A percentile compares a stretch with the other conserved stretches of the same genome.
phyloP scores from a whole-genome alignment of 495 filamentous ascomycete genomes.

The Aspergillus haitiensis region DNA sequence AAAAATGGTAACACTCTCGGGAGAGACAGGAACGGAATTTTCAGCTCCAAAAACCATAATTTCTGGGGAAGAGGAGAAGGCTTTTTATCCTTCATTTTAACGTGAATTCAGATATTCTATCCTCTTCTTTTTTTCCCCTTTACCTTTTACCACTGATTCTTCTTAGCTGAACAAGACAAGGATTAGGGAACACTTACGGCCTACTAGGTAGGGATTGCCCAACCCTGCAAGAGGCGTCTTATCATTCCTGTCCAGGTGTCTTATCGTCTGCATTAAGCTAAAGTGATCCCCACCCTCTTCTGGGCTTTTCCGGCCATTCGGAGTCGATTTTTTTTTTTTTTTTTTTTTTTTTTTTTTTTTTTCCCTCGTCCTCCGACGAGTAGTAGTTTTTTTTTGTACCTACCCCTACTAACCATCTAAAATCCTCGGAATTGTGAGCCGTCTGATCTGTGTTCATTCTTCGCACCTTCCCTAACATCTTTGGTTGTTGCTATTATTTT shows the following conservation, averaged over 20 bases:
- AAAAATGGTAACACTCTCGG: constrained; percentile 5
- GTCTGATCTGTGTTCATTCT: background rate
- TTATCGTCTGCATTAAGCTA: constrained; percentile 21
- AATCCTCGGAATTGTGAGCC: constrained; percentile 5
- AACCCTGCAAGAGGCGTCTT: constrained; percentile 2
- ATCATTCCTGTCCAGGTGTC: background rate
- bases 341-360: constrained; percentile 6
- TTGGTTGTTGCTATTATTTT: background rate
- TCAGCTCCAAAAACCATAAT: background rate
- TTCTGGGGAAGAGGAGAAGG: background rate
- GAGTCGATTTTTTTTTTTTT: constrained; percentile 10
- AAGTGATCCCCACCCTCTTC: constrained; percentile 15
- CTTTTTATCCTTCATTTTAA: background rate
- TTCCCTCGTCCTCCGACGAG: no score
- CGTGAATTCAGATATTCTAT: no score
- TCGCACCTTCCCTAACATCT: background rate
- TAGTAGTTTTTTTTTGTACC: no score
- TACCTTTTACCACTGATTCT: background rate
- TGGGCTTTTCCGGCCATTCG: constrained; percentile 11
- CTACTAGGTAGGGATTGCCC: background rate
- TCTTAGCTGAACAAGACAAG: background rate
- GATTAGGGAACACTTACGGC: background rate
- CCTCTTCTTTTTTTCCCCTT: no score
- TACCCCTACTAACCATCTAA: background rate
- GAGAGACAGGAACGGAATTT: constrained; percentile 6